Evolutionary conservation across 192 early-diverging fungal species (phyloP), one percentile per base, ranked within the genome.

Genomic region (Rhizophlyctis rosea): DNA sequence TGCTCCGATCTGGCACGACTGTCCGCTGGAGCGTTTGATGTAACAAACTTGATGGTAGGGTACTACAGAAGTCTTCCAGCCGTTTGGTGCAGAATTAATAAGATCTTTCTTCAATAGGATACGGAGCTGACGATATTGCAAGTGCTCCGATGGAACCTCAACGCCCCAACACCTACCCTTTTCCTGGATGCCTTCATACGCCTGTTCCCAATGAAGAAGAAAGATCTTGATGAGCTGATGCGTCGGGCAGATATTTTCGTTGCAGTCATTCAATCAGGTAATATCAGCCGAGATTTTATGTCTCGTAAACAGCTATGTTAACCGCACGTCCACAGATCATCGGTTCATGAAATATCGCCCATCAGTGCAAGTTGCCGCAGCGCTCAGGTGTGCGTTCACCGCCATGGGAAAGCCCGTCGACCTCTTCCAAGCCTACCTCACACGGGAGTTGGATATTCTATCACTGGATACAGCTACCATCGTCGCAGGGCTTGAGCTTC

Each of bases 331-430:
- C 27, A n/a, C 29, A 65, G 64, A 65, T 23, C 60, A 67, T 34
- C 21, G 51, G 2, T 60, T 59, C 28, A 25, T 59, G 27, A 31
- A n/a, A 31, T 67, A 49, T 44, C 56, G 57, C 14, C 65, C 65
- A n/a, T 67, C 65, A 4, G 57, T 67, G 16, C 65, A 67, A 30
- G 65, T 58, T 2, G 57, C 57, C n/a, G 65, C 65, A 1, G 65
- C 65, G n/a, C 49, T 67, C 7, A 49, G 44, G 21, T 60, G 49
- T 33, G 33, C 57, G 4, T 21, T 59, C 30, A 18, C 23, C 34
- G 21, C 34, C 29, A 16, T 47, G n/a, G 14, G 57, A 33, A 18
- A 27, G n/a, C 28, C 24, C 33, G 1, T 25, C 4, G 18, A 18
- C 14, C 9, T 34, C 11, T 67, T 59, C 27, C 48, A 67, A 21